Base-by-base conservation (phyloP, 2,329 filamentous ascomycete genomes). In the Aureobasidium sp. region DNA sequence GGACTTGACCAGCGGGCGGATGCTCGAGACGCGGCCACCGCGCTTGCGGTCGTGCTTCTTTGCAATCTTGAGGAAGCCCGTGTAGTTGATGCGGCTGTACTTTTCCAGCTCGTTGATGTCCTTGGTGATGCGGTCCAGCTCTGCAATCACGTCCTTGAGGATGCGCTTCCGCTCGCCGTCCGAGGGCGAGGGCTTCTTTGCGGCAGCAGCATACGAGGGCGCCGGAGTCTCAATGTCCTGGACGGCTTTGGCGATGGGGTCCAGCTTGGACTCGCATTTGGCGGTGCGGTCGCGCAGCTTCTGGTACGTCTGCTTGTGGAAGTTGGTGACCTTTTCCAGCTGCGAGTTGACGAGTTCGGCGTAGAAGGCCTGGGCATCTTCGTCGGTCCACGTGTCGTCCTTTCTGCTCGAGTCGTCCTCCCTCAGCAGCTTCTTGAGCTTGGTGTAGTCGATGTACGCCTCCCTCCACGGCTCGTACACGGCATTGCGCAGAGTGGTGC, bases 41-140 rank as follows among this genome's bases (percentile, higher is more conserved):
- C 93, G 84, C 77, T 93, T 95, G 66, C 94, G 89, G 75, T 99
- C 94, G 75, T 99, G 94, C 78, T 99, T 99, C 84, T 99, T 99
- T 60, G 91, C 91, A 50, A 95, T 95, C 80, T 99, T 99, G 71
- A 96, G 82, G 75, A 97, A 96, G 50, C 91, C 94, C 6, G 94
- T 96, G 75, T 96, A 99, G 77, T 99, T 99, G 77, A 96, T 87
- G 65, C 87, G 89, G 74, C 90, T 94, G 77, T 94, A 99, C 74
- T 90, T 94, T 76, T 96, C 94, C 67, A 99, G 82, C 78, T 95
- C 89, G 72, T 88, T 93, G 69, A 95, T 86, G 74, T 96, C 90
- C 71, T 90, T 89, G 35, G 89, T 94, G 74, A 97, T 94, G 58
- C 77, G 76, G 73, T 97, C 93, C 60, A 97, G 82, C 77, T 96